Evolutionary conservation across 2,329 filamentous ascomycete genomes (phyloP), one percentile per base, ranked within the genome.

Genomic region (Aureobasidium mangrovei): DNA sequence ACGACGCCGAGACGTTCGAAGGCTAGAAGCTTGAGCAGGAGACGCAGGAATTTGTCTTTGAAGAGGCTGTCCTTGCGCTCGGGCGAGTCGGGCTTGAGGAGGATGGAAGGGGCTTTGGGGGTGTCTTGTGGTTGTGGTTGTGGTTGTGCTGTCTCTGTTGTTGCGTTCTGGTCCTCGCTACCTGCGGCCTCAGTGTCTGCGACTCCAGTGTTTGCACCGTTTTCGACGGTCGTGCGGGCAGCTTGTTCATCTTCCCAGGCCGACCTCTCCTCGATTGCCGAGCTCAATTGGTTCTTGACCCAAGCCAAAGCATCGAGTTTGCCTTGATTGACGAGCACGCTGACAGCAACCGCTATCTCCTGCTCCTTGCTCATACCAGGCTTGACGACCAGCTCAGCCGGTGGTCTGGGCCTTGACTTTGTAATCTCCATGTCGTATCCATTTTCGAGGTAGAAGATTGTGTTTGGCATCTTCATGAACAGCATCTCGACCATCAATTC

Each of bases 381-480:
- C 62, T 86, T 88, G 61, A 98, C 86, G 62, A 93, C 87, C 24
- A 98, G 75, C 65, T 94, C 88, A 8, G 87, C 86, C 0, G 84
- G 89, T 3, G 88, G 80, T 60, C 81, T 81, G 7, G 83, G 79
- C 41, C 82, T 78, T n/a, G 77, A 74, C 24, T 79, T 78, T 27
- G 84, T 67, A 0, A 84, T 81, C 60, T 91, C 89, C 64, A 84
- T 88, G 63, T 96, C 90, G 61, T 88, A 86, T 0, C 93, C 93
- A 64, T 91, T 90, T 65, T 97, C 91, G 4, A 98, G 78, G 66
- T 89, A 97, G 69, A 87, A 88, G 0, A 89, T 79, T 0, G 88
- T 95, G 43, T 81, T 80, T 49, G 83, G 84, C 55, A 90, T 86
- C 69, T 98, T 98, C 68, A 88, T 95, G 70, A 98, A 98, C 10